phyloP scores from a whole-genome alignment of 177 flowering plant species.

The Tripterygium wilfordii region DNA sequence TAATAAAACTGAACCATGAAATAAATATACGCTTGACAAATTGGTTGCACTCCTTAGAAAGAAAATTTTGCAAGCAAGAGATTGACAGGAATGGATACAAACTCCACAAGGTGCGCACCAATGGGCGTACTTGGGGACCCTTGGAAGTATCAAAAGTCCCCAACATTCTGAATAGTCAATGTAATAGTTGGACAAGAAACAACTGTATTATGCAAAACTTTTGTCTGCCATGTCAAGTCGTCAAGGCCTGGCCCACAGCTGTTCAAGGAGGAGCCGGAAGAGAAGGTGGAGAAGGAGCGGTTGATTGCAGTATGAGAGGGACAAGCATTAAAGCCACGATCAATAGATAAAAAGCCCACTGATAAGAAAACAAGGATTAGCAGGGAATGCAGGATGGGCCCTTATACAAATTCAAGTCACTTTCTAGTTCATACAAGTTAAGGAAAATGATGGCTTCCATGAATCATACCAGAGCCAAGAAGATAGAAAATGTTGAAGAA shows the following conservation, averaged over 20 bases:
- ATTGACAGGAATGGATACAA: too few species aligned
- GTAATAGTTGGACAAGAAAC: conserved; percentile 6
- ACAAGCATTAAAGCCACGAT: conserved; percentile 11
- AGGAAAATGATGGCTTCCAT: conserved; percentile 6
- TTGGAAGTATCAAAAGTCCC: too few species aligned
- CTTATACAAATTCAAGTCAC: conserved; percentile 3
- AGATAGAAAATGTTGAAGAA: too few species aligned
- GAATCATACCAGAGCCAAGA: not conserved
- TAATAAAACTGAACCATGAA: too few species aligned
- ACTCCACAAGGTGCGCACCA: too few species aligned
- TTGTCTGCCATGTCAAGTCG: not conserved
- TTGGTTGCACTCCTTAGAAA: too few species aligned
- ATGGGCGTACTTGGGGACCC: too few species aligned
- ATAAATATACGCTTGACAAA: too few species aligned
- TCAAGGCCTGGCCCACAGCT: not conserved
- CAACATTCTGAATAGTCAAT: conserved; percentile 11
- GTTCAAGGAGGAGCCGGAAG: not conserved
- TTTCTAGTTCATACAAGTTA: not conserved
- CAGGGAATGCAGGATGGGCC: not conserved
- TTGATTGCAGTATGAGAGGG: conserved; percentile 7
- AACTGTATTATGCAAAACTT: conserved; percentile 3
- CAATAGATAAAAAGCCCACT: not conserved
- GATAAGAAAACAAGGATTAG: not conserved
- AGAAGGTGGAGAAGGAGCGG: too few species aligned
- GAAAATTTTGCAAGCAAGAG: too few species aligned